Conservation (phyloP, 78 protist species). For the Pigoraptor vietnamica region DNA sequence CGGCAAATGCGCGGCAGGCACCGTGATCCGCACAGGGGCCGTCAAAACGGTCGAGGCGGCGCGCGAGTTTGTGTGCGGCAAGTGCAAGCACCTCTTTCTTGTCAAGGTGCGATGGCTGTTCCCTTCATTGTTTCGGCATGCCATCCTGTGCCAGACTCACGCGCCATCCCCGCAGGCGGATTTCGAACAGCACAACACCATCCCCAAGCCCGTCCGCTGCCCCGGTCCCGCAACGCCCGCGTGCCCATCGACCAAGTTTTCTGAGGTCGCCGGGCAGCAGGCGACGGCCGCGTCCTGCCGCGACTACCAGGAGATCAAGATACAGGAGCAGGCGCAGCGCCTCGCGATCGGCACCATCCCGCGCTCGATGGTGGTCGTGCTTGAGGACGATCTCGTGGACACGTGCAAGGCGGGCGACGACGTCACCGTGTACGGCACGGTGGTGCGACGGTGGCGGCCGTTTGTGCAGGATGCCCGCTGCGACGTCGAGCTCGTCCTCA, state of each 20-base stretch:
- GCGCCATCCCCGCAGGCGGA: constrained; percentile 12
- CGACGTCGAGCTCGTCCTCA: constrained; percentile 65
- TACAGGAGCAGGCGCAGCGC: constrained; percentile 79
- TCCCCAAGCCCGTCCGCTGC: constrained; percentile 4
- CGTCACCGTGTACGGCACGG: constrained; percentile 57
- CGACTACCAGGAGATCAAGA: constrained; percentile 64
- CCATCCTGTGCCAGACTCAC: neutral
- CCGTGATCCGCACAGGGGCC: constrained; percentile 31
- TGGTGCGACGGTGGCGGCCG: constrained; percentile 57
- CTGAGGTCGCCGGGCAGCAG: no score
- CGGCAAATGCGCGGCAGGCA: no score
- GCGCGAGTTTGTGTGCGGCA: constrained; percentile 19
- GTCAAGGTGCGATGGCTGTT: neutral
- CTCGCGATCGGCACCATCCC: constrained; percentile 82
- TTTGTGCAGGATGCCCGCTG: constrained; percentile 31
- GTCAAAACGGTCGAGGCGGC: constrained; percentile 11
- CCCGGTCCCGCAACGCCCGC: neutral
- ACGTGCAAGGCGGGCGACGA: constrained; percentile 89
- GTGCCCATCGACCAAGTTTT: no score
- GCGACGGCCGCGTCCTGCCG: neutral
- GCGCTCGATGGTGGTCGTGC: constrained; percentile 62
- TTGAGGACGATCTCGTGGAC: constrained; percentile 85
- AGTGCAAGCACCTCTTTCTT: neutral
- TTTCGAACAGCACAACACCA: constrained; percentile 2
- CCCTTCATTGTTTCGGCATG: neutral